Evolutionary conservation across 805 yeast genomes (phyloP).

Genomic region (Jamesozyma gamospora): DNA sequence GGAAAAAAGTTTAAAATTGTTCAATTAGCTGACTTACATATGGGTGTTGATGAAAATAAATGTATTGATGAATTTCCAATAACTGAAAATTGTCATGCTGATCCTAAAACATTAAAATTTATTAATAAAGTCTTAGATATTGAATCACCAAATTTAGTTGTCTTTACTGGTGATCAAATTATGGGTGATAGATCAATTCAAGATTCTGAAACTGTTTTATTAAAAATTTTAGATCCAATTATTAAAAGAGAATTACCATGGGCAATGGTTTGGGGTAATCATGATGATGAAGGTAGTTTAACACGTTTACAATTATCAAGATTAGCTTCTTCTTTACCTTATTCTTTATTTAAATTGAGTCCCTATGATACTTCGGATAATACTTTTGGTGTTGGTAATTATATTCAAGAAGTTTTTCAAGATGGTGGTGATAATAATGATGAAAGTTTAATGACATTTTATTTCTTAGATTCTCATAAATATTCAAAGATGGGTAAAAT

Average conservation of each 20-base stretch:
- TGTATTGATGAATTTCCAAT: constrained; percentile 70
- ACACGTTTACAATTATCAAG: constrained; percentile 51
- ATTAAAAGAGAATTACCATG: constrained; percentile 63
- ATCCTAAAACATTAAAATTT: constrained; percentile 55
- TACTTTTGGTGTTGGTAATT: constrained; percentile 80
- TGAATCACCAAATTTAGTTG: constrained; percentile 79
- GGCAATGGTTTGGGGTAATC: constrained; percentile 85
- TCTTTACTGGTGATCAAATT: constrained; percentile 85
- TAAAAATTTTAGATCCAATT: constrained; percentile 66
- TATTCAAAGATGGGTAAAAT: constrained; percentile 58
- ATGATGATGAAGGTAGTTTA: constrained; percentile 80
- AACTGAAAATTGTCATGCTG: constrained; percentile 60
- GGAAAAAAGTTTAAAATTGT: constrained; percentile 60
- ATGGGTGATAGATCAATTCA: constrained; percentile 65
- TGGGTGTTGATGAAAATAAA: constrained; percentile 70
- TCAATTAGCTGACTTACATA: constrained; percentile 88
- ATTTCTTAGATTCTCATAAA: constrained; percentile 78
- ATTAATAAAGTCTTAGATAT: constrained; percentile 52
- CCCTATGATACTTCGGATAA: constrained; percentile 38
- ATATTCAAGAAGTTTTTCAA: constrained; percentile 40
- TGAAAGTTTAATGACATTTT: constrained; percentile 49
- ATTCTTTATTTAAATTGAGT: constrained; percentile 50
- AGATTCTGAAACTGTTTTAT: constrained; percentile 73
- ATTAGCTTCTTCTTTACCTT: constrained; percentile 52
- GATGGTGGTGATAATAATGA: constrained; percentile 27